These are phyloP conservation scores for Hymenoscyphus fructigenus DNA, from an alignment of 2,329 filamentous ascomycete species.

Conservation along the genomic window DNA sequence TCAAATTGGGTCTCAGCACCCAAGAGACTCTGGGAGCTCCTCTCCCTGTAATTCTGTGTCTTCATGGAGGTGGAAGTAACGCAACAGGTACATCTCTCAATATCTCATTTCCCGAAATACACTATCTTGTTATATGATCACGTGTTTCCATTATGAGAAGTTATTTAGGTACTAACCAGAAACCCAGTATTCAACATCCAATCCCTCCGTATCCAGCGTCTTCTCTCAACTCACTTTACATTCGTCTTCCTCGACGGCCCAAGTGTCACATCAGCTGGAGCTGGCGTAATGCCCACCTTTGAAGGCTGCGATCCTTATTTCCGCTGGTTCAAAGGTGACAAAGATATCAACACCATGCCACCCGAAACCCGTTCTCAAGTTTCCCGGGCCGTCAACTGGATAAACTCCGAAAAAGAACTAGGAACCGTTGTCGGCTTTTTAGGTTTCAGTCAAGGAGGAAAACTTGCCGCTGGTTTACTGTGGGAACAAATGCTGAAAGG, in stretches of 20 bases:
- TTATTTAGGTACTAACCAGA: not conserved
- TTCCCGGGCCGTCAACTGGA: constrained; percentile 4
- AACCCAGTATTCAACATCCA: constrained; percentile 21
- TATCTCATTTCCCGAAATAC: not conserved
- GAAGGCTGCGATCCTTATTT: constrained; percentile 21
- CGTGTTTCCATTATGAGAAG: not conserved
- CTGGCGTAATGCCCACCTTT: constrained; percentile 23
- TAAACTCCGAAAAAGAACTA: constrained; percentile 1
- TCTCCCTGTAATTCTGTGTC: constrained; percentile 20
- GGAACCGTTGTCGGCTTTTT: constrained; percentile 52
- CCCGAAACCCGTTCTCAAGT: constrained; percentile 8
- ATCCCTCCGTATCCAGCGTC: constrained; percentile 16
- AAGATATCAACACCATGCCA: constrained; percentile 10
- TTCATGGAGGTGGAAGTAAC: constrained; percentile 20
- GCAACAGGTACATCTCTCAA: not conserved
- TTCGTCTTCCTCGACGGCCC: constrained; percentile 24
- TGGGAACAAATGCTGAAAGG: constrained; percentile 55
- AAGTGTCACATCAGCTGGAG: constrained; percentile 14
- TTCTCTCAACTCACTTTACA: constrained; percentile 15
- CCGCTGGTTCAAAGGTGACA: constrained; percentile 15
- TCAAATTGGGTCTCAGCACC: constrained; percentile 5
- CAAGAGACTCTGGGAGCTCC: not conserved
- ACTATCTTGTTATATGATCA: not conserved
- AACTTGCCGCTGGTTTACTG: constrained; percentile 58
- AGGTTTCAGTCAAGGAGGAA: constrained; percentile 68